A percentile compares a stretch with the other conserved stretches of the same genome.
phyloP scores from a whole-genome alignment of 768 basidiomycete genomes.

The Chalciporus pseudorubinellus region DNA sequence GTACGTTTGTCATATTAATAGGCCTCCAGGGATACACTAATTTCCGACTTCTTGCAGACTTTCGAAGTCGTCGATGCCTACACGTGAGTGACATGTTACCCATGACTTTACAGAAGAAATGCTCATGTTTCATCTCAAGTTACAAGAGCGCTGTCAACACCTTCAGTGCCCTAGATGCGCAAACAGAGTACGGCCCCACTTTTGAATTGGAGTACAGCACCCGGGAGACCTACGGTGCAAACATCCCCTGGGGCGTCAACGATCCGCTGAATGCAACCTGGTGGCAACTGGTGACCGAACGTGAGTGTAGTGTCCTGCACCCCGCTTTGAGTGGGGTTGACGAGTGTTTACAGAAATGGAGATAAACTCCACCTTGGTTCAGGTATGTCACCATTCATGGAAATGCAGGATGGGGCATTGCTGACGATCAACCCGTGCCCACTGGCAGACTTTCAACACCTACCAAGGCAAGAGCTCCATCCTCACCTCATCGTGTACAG shows the following conservation, averaged over 20 bases:
- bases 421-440: conserved; percentile 8
- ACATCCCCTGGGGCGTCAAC: conserved; percentile 51
- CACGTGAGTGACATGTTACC: conserved; percentile 47
- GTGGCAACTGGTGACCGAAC: conserved; percentile 80
- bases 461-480: conserved; percentile 72
- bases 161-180: conserved; percentile 56
- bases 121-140: conserved; percentile 32
- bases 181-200: conserved; percentile 58
- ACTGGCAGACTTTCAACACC: conserved; percentile 68
- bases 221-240: conserved; percentile 61
- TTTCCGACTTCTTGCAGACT: conserved; percentile 42
- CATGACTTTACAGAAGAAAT: not conserved
- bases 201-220: conserved; percentile 66
- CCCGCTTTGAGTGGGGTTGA: not conserved
- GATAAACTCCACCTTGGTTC: conserved; percentile 52
- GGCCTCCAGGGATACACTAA: not conserved
- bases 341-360: conserved; percentile 49
- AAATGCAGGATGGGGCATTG: not conserved
- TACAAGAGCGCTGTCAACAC: conserved; percentile 64
- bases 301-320: conserved; percentile 40
- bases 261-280: conserved; percentile 80
- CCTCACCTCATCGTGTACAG: conserved; percentile 52
- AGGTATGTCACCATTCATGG: conserved; percentile 37
- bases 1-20: conserved; percentile 42
- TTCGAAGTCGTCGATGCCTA: conserved; percentile 77